Evolutionary conservation across 83 land plant species (phyloP).

Genomic region (Isoetes engelmannii): DNA sequence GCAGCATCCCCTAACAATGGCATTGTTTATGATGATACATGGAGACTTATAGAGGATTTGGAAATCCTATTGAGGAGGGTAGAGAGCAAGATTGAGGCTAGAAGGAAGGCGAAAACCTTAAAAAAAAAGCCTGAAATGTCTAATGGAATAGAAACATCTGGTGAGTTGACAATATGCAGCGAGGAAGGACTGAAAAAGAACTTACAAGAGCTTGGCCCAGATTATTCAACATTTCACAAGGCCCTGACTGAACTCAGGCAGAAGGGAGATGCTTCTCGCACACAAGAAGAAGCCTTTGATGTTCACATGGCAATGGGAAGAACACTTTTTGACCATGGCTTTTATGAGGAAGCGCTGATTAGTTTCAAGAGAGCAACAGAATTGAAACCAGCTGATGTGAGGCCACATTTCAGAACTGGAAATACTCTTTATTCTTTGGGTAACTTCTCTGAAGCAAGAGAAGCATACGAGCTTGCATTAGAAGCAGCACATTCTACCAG

Average conservation of each 20-base stretch:
- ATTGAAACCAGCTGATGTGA: conserved; percentile 76
- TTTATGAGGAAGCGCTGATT: conserved; percentile 63
- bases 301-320: conserved; percentile 93
- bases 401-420: conserved; percentile 74
- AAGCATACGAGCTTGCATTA: conserved; percentile 53
- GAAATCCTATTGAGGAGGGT: conserved; percentile 62
- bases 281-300: conserved; percentile 73
- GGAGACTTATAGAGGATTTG: conserved; percentile 74
- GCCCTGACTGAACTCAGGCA: conserved; percentile 46
- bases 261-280: conserved; percentile 47
- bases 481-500: conserved; percentile 73
- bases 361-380: conserved; percentile 75
- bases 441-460: conserved; percentile 50
- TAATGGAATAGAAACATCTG: too few species aligned
- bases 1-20: conserved; percentile 70
- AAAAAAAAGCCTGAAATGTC: too few species aligned
- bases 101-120: conserved; percentile 50
- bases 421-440: conserved; percentile 63
- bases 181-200: too few species aligned
- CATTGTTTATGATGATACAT: conserved; percentile 73
- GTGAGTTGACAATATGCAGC: too few species aligned
- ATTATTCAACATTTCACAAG: conserved; percentile 49
- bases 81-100: conserved; percentile 34
- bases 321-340: conserved; percentile 64
- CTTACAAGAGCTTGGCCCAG: conserved; percentile 52